These are phyloP conservation scores for Paecilomyces dactylethromorphus DNA, from an alignment of 2,329 filamentous ascomycete genomes.

Conservation along the genomic window DNA sequence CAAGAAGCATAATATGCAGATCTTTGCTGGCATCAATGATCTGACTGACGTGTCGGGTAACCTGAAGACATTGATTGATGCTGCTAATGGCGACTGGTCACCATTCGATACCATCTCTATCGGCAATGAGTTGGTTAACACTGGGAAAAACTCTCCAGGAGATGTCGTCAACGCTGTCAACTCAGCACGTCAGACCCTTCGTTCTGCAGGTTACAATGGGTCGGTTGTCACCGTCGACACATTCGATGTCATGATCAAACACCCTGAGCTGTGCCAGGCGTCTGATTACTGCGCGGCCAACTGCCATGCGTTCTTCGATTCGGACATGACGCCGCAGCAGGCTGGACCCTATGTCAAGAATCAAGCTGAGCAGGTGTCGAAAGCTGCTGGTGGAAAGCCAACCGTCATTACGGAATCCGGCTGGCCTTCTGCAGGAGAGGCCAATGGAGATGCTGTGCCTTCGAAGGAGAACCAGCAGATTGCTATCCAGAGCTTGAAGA, in stretches of 20 bases:
- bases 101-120: slow-evolving; percentile 65
- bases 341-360: slow-evolving; percentile 62
- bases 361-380: slow-evolving; percentile 45
- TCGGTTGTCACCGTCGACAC: slow-evolving; percentile 77
- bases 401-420: slow-evolving; percentile 76
- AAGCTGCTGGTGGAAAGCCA: slow-evolving; percentile 48
- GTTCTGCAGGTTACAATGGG: slow-evolving; percentile 60
- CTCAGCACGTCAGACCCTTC: slow-evolving; percentile 52
- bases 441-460: slow-evolving; percentile 65
- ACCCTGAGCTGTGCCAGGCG: slow-evolving; percentile 63
- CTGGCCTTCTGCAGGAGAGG: slow-evolving; percentile 65
- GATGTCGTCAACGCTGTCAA: slow-evolving; percentile 53
- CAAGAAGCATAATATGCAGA: slow-evolving; percentile 56
- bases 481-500: slow-evolving; percentile 61
- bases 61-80: slow-evolving; percentile 54
- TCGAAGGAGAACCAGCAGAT: slow-evolving; percentile 57
- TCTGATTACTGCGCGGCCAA: slow-evolving; percentile 79
- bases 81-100: slow-evolving; percentile 59
- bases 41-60: slow-evolving; percentile 51
- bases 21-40: slow-evolving; percentile 71
- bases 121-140: slow-evolving; percentile 75
- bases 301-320: slow-evolving; percentile 77
- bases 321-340: slow-evolving; percentile 49
- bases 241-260: slow-evolving; percentile 58
- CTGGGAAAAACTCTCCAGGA: slow-evolving; percentile 46